phyloP scores from a whole-genome alignment of 345 rosid species.

The Bruguiera sexangula region DNA sequence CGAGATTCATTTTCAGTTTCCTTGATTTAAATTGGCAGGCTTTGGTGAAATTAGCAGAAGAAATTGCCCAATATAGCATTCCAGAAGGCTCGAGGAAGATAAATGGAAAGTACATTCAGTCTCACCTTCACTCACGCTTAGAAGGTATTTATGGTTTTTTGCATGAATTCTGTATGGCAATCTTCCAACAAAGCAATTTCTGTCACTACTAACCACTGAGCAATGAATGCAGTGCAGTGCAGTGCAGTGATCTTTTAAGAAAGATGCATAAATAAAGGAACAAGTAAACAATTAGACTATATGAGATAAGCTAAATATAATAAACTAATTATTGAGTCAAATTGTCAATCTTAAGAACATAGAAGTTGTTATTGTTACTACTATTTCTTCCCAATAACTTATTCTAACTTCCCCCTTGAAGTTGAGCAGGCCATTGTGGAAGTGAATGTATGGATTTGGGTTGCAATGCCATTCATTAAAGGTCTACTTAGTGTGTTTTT shows the following conservation, averaged over 20 bases:
- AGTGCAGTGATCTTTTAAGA: too few relatives aligned
- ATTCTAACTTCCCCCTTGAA: too few relatives aligned
- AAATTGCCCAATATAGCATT: conserved; percentile 59
- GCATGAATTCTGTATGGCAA: neutral
- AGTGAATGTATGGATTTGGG: neutral
- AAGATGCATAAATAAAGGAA: too few relatives aligned
- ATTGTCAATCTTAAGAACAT: too few relatives aligned
- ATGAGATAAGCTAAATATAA: neutral
- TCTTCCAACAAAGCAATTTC: neutral
- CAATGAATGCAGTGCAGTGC: too few relatives aligned
- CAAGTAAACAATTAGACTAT: too few relatives aligned
- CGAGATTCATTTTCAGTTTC: neutral
- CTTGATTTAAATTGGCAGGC: conserved; percentile 40
- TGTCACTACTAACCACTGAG: neutral
- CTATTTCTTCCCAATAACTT: neutral
- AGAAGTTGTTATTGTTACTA: neutral
- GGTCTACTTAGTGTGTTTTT: too few relatives aligned
- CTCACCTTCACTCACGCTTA: conserved; percentile 70
- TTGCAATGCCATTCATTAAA: too few relatives aligned
- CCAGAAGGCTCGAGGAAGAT: conserved; percentile 81
- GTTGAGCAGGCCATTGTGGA: neutral
- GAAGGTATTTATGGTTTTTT: conserved; percentile 42
- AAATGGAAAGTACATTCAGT: conserved; percentile 80
- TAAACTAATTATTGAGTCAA: too few relatives aligned
- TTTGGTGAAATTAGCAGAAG: conserved; percentile 59